Percentiles rank a stretch among this genome's conserved stretches.
Conservation (phyloP, 345 rosid genomes). For the Stellera chamaejasme region DNA sequence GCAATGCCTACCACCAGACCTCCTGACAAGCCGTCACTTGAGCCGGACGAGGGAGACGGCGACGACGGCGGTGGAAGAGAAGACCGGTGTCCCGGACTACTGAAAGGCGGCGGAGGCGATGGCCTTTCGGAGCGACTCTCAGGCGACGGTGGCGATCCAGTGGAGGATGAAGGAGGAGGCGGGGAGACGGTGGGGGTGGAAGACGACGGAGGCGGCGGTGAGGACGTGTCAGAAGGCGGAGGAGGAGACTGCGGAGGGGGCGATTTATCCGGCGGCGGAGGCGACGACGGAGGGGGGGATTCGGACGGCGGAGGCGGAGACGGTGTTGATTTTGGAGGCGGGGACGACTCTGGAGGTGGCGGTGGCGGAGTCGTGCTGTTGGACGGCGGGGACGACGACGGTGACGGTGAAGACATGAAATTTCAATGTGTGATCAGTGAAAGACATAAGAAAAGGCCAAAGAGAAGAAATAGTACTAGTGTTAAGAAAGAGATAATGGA, state of each 20-base stretch:
- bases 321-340: conserved; percentile 33
- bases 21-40: conserved; percentile 23
- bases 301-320: conserved; percentile 31
- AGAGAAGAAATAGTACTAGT: too few relatives aligned
- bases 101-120: conserved; percentile 21
- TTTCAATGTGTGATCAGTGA: too few relatives aligned
- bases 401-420: conserved; percentile 43
- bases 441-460: too few relatives aligned
- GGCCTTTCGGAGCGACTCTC: conserved; percentile 17
- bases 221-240: conserved; percentile 23
- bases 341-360: neutral
- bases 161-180: conserved; percentile 36
- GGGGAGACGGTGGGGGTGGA: conserved; percentile 16
- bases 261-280: conserved; percentile 25
- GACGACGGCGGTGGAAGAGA: conserved; percentile 27
- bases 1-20: conserved; percentile 63
- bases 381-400: neutral
- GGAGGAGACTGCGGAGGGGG: conserved; percentile 13
- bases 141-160: conserved; percentile 26
- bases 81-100: conserved; percentile 12
- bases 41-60: conserved; percentile 1
- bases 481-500: too few relatives aligned
- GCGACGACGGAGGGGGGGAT: conserved; percentile 18
- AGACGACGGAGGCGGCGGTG: conserved; percentile 23
- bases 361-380: too few relatives aligned